These are phyloP conservation scores for Wallacemonas rigidus DNA, from an alignment of 208 protist genomes.

Conservation along the genomic window DNA sequence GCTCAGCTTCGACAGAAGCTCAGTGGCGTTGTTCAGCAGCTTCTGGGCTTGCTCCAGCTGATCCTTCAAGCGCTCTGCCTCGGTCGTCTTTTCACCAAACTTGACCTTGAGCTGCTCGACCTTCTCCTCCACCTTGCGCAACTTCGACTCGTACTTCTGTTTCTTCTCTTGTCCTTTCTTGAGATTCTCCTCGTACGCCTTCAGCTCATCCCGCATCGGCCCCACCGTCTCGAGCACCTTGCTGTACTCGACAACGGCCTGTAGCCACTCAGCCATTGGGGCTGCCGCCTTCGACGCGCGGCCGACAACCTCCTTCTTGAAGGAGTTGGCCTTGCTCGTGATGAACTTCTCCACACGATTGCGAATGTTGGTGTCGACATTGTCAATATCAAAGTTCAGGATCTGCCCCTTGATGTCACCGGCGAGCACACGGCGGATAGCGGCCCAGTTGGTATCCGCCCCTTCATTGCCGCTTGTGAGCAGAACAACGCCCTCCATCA, in stretches of 20 bases:
- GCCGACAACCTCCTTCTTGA: conserved; percentile 92
- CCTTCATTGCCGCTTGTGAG: conserved; percentile 58
- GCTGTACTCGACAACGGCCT: conserved; percentile 96
- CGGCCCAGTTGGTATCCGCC: conserved; percentile 92
- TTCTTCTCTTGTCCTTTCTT: conserved; percentile 88
- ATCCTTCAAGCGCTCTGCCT: conserved; percentile 92
- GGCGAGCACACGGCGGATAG: conserved; percentile 95
- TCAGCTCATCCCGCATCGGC: conserved; percentile 89
- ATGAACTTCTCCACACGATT: conserved; percentile 91
- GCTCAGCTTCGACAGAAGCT: conserved; percentile 94
- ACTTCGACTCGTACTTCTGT: conserved; percentile 84
- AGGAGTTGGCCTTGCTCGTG: conserved; percentile 82
- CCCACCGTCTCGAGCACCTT: conserved; percentile 93
- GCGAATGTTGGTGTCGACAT: conserved; percentile 68
- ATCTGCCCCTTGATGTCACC: conserved; percentile 95
- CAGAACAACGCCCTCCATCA: conserved; percentile 96
- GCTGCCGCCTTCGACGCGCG: conserved; percentile 94
- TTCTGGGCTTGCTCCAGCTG: conserved; percentile 91
- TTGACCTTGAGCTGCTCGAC: conserved; percentile 91
- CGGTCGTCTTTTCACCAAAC: conserved; percentile 94
- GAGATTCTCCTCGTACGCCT: conserved; percentile 81
- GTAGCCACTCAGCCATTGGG: conserved; percentile 97
- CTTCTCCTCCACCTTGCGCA: conserved; percentile 92
- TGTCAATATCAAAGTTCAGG: conserved; percentile 95
- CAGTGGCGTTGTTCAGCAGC: conserved; percentile 86